These are phyloP conservation scores for Auricularia sp. DNA, from an alignment of 768 basidiomycete genomes.

Conservation along the genomic window DNA sequence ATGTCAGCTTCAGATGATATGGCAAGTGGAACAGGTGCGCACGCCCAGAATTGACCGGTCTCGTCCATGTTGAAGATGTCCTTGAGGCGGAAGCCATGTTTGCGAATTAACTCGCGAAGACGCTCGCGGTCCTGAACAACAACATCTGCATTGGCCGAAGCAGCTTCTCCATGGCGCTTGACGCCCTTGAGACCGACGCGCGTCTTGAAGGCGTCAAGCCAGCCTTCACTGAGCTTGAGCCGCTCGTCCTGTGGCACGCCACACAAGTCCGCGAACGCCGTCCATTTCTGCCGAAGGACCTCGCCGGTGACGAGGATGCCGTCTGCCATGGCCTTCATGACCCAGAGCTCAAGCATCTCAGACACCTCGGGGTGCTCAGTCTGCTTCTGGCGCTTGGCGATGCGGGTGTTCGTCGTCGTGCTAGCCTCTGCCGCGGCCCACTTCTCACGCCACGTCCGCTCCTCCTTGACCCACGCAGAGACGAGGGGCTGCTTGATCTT, in stretches of 20 bases:
- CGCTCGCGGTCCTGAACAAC: background rate
- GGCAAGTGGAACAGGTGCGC: too few species aligned
- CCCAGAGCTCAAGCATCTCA: constrained; percentile 28
- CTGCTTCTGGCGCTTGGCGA: constrained; percentile 15
- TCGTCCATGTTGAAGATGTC: constrained; percentile 2
- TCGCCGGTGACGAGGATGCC: constrained; percentile 23
- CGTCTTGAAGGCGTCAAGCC: constrained; percentile 9
- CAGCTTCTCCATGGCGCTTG: background rate
- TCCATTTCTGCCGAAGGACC: constrained; percentile 26
- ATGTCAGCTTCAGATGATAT: too few species aligned
- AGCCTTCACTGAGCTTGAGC: constrained; percentile 26
- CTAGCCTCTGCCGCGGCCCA: too few species aligned
- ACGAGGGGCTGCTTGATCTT: constrained; percentile 24
- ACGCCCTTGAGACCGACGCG: background rate
- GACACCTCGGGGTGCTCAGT: constrained; percentile 24
- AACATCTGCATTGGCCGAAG: background rate
- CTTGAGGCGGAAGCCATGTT: too few species aligned
- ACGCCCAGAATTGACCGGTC: background rate
- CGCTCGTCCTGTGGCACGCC: constrained; percentile 23
- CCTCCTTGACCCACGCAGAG: constrained; percentile 24
- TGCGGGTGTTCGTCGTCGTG: background rate
- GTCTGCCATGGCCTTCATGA: constrained; percentile 24
- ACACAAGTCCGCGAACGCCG: constrained; percentile 21
- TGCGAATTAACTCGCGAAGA: background rate
- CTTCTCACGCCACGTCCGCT: constrained; percentile 13